Evolutionary conservation across 805 yeast genomes (phyloP).

Genomic region (Starmera pachycereana): DNA sequence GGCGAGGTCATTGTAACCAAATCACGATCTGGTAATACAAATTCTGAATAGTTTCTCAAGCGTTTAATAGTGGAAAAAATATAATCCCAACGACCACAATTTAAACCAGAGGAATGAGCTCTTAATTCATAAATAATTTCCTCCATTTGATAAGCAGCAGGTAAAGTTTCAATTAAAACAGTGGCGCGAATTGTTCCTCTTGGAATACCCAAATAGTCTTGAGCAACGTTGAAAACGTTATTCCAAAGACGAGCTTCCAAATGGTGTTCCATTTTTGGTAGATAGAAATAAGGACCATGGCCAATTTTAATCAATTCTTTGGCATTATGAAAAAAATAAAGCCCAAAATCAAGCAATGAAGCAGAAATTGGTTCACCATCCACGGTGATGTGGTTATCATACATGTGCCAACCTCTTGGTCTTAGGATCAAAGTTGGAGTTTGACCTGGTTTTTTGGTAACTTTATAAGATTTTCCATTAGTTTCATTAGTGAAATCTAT

Average conservation of each 20-base stretch:
- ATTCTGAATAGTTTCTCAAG: conserved; percentile 54
- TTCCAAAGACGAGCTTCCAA: conserved; percentile 79
- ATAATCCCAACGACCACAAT: conserved; percentile 89
- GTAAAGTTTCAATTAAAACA: conserved; percentile 72
- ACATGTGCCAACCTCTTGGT: conserved; percentile 87
- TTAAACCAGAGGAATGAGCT: conserved; percentile 71
- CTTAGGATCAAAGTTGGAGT: conserved; percentile 71
- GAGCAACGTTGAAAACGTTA: conserved; percentile 66
- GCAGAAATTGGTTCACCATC: conserved; percentile 74
- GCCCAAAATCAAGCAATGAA: conserved; percentile 73
- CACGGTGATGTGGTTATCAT: conserved; percentile 57
- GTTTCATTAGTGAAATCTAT: conserved; percentile 35
- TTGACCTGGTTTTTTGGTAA: conserved; percentile 34
- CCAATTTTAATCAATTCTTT: conserved; percentile 50
- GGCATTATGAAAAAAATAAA: conserved; percentile 72
- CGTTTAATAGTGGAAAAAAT: conserved; percentile 73
- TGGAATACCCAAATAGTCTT: conserved; percentile 56
- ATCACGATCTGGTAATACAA: conserved; percentile 66
- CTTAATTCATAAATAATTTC: conserved; percentile 71
- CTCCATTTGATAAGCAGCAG: conserved; percentile 81
- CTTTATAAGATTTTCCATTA: conserved; percentile 15
- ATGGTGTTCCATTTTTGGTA: conserved; percentile 84
- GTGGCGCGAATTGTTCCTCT: conserved; percentile 79
- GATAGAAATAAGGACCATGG: conserved; percentile 71
- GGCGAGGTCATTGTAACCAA: conserved; percentile 76